Base-by-base conservation (phyloP, 768 basidiomycete species). In the Pleurotus djamor region DNA sequence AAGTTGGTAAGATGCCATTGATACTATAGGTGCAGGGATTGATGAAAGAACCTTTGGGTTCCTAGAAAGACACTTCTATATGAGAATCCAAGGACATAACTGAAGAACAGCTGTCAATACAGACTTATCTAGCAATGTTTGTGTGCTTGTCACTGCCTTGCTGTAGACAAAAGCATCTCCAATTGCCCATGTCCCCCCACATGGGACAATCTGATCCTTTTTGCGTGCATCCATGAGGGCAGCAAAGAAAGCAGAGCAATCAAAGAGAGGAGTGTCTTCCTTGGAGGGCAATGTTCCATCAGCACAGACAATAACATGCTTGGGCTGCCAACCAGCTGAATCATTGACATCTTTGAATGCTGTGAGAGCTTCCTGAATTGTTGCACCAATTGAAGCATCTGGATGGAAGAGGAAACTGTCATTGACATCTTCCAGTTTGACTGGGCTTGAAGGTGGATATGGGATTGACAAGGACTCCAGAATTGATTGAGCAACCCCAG, bases 41-140 rank as follows among this genome's bases (percentile, higher is more conserved):
- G 75, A 67, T 2, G 83, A 75, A 38, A 96, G 79, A 14, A 97
- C 74, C 9, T 73, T 79, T 5, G 87, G 87, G 68, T 97, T 98
- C 65, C 96, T 96, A 66, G 21, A 33, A 52, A 44, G 33, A 37
- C 21, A 45, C 59, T 43, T 14, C 5, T 50, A 57, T 58, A 61
- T 57, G 43, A 48, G 35, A 48, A 13, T 7, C 13, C 5, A 7
- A 37, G 41, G 16, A 10, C 57, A 36, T 16, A 1, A 21, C n/a
- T n/a, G n/a, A n/a, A 14, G 1, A 38, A n/a, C 32, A 6, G 14
- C 34, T 1, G 34, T 16, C n/a, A 5, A 61, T 48, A 73, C 89
- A 72, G 63, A 95, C 96, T 87, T 91, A 68, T 97, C 93, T 4
- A 98, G 78, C 83, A 98, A 85, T 2, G 94, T 95, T 70, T 98